These are phyloP conservation scores for Phytophthora aleatoria DNA, from an alignment of 352 stramenopile species.

Conservation along the genomic window DNA sequence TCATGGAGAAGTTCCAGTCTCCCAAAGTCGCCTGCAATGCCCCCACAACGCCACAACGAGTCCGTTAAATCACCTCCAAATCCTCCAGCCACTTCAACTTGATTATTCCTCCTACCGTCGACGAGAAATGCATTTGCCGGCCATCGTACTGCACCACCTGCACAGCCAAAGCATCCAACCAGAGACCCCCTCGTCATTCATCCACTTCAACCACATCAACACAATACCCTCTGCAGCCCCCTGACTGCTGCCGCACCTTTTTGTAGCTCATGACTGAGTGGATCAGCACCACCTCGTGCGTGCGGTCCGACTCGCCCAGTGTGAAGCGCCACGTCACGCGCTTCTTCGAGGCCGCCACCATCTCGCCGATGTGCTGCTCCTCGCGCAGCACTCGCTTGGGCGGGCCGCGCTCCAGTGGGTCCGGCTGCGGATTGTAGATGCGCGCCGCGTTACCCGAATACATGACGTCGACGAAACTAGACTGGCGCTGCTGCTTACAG, in stretches of 20 bases:
- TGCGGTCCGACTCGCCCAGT: conserved; percentile 70
- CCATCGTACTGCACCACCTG: conserved; percentile 82
- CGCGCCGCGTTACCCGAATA: conserved; percentile 57
- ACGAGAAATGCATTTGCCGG: conserved; percentile 81
- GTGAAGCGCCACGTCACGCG: conserved; percentile 85
- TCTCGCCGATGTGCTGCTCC: conserved; percentile 81
- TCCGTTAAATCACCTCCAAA: conserved; percentile 10
- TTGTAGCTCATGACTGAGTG: conserved; percentile 90
- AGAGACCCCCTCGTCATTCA: conserved; percentile 6
- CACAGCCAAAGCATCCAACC: neutral
- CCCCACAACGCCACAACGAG: conserved; percentile 21
- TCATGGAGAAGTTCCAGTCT: conserved; percentile 81
- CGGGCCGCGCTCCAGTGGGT: conserved; percentile 68
- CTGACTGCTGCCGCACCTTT: conserved; percentile 44
- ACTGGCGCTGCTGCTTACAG: no score
- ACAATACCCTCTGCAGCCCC: neutral
- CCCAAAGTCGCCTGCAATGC: conserved; percentile 59
- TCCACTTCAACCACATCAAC: conserved; percentile 7
- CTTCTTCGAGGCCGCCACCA: conserved; percentile 83
- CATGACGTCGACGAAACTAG: conserved; percentile 32
- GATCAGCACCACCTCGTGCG: conserved; percentile 77
- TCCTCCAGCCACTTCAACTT: conserved; percentile 13
- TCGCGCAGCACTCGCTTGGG: conserved; percentile 76
- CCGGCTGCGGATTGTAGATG: conserved; percentile 75
- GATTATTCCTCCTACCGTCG: conserved; percentile 46